Conservation (phyloP, 805 yeast species). For the Novakomyces olei region DNA sequence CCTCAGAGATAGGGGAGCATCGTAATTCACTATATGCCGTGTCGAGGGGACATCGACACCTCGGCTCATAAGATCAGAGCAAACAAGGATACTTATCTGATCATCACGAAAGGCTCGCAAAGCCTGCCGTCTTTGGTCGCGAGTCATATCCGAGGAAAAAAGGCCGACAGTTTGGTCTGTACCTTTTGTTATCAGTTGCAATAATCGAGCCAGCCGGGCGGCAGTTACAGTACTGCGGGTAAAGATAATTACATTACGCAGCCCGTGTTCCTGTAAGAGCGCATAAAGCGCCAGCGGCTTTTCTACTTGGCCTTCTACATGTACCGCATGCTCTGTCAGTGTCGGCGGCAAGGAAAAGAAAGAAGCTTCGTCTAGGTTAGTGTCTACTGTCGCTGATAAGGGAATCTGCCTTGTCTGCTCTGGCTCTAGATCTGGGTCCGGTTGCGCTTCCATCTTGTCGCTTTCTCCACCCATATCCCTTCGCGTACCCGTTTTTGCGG, state of each 20-base stretch:
- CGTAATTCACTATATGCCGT: constrained; percentile 67
- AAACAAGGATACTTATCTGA: constrained; percentile 29
- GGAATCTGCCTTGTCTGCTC: too few relatives aligned
- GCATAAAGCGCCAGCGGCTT: constrained; percentile 59
- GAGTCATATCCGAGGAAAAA: constrained; percentile 19
- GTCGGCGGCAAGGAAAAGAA: constrained; percentile 19
- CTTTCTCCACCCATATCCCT: constrained; percentile 6
- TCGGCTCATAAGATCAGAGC: constrained; percentile 88
- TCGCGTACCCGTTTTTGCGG: not conserved
- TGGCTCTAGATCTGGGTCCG: too few relatives aligned
- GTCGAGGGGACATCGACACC: constrained; percentile 67
- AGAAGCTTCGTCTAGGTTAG: constrained; percentile 7
- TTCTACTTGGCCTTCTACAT: constrained; percentile 16
- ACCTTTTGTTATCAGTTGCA: constrained; percentile 21
- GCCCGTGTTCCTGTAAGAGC: constrained; percentile 20
- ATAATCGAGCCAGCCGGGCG: constrained; percentile 47
- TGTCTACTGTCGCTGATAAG: too few relatives aligned
- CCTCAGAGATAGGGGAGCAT: constrained; percentile 65
- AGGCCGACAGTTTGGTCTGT: constrained; percentile 9
- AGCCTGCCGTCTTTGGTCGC: constrained; percentile 29
- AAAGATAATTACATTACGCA: constrained; percentile 33
- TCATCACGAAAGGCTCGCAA: constrained; percentile 38
- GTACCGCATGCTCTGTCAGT: constrained; percentile 18
- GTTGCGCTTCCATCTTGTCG: constrained; percentile 4
- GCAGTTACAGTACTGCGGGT: constrained; percentile 70